Conservation (phyloP, 2,329 filamentous ascomycete species). For the Iodosphaeria phyllophila region DNA sequence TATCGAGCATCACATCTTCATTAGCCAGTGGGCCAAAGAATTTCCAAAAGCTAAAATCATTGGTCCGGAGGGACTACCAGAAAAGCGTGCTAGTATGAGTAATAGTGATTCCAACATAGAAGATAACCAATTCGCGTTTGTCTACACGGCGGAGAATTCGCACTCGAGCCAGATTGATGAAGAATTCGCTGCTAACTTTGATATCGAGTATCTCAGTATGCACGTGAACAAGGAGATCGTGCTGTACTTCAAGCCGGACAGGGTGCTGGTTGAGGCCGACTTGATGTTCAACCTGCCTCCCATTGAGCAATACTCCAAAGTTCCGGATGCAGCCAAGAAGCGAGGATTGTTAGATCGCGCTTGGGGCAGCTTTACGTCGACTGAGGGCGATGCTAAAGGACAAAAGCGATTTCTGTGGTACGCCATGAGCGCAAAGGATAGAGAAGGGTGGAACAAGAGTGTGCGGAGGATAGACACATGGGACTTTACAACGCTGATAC, state of each 20-base stretch:
- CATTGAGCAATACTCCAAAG: slow-evolving; percentile 61
- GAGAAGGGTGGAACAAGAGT: slow-evolving; percentile 50
- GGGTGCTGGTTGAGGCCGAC: slow-evolving; percentile 74
- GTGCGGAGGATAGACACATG: slow-evolving; percentile 52
- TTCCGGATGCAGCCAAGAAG: slow-evolving; percentile 25
- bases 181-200: slow-evolving; percentile 78
- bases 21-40: slow-evolving; percentile 65
- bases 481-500: slow-evolving; percentile 74
- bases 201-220: slow-evolving; percentile 63
- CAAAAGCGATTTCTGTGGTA: slow-evolving; percentile 79
- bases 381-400: slow-evolving; percentile 47
- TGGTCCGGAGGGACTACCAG: slow-evolving; percentile 63
- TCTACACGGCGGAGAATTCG: slow-evolving; percentile 42
- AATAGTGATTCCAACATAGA: slow-evolving; percentile 36
- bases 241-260: slow-evolving; percentile 63
- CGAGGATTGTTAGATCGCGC: slow-evolving; percentile 21
- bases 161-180: slow-evolving; percentile 35
- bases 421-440: slow-evolving; percentile 37
- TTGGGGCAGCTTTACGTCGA: slow-evolving; percentile 36
- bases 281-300: slow-evolving; percentile 82
- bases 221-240: slow-evolving; percentile 78
- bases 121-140: slow-evolving; percentile 39
- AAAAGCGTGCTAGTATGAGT: slow-evolving; percentile 52
- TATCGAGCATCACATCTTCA: slow-evolving; percentile 86
- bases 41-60: slow-evolving; percentile 68